Conservation (phyloP, 2,329 filamentous ascomycete genomes). For the Byssochlamys sp. region DNA sequence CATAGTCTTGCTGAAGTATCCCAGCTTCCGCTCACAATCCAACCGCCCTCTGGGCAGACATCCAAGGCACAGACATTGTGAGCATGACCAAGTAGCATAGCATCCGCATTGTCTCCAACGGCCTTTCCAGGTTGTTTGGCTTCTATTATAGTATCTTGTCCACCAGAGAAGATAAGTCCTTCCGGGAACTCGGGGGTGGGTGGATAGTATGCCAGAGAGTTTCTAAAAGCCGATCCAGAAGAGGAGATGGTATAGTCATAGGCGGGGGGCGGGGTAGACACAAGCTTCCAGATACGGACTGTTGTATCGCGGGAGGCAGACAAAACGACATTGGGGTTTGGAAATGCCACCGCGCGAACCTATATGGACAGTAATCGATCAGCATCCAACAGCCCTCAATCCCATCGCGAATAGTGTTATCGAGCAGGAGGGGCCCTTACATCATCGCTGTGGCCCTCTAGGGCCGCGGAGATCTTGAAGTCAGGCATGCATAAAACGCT, state of each 20-base stretch:
- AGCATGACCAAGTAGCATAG: conserved; percentile 73
- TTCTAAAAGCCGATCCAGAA: conserved; percentile 77
- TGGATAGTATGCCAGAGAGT: conserved; percentile 67
- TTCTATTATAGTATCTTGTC: conserved; percentile 87
- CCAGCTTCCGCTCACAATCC: conserved; percentile 87
- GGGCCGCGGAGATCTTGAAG: conserved; percentile 86
- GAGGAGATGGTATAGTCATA: conserved; percentile 72
- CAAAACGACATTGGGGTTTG: conserved; percentile 59
- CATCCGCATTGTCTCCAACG: conserved; percentile 68
- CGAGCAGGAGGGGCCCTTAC: conserved; percentile 45
- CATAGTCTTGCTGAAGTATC: conserved; percentile 80
- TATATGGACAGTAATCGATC: conserved; percentile 36
- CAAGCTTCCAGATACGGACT: conserved; percentile 73
- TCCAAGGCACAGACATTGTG: conserved; percentile 84
- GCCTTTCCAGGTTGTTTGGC: conserved; percentile 62
- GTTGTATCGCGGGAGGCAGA: conserved; percentile 88
- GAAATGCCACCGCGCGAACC: conserved; percentile 81
- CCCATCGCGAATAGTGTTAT: conserved; percentile 54
- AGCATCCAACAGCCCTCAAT: conserved; percentile 59
- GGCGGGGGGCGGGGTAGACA: conserved; percentile 53
- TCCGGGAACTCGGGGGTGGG: conserved; percentile 60
- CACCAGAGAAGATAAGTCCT: conserved; percentile 76
- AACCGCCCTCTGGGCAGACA: conserved; percentile 60
- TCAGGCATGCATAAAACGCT: conserved; percentile 54
- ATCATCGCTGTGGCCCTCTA: conserved; percentile 86